Percentiles rank a stretch among this genome's conserved stretches.
These are phyloP conservation scores for Chlamydomonas incerta DNA, from an alignment of 139 green algal genomes.

Conservation along the genomic window DNA sequence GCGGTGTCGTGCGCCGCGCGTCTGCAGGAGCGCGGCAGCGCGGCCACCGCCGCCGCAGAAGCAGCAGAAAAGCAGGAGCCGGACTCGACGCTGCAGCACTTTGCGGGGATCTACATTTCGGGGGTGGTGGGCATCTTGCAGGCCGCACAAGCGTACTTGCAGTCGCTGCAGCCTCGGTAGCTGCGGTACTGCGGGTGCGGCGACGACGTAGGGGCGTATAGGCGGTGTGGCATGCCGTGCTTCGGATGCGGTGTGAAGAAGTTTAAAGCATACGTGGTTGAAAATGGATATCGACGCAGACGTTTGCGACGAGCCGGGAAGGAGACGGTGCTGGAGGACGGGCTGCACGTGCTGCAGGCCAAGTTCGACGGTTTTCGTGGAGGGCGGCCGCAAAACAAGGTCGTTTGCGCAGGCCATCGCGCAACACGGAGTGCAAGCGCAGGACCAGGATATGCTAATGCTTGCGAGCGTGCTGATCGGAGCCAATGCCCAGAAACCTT, in stretches of 20 bases:
- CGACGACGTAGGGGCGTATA: neutral
- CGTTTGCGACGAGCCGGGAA: neutral
- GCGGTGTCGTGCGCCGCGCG: neutral
- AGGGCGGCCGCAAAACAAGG: no score
- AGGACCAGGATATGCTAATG: no score
- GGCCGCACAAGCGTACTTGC: neutral
- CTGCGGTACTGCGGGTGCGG: neutral
- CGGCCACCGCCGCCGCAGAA: neutral
- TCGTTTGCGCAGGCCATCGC: no score
- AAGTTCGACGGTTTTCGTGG: neutral
- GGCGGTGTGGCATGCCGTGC: neutral
- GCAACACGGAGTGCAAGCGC: no score
- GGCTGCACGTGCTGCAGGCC: neutral
- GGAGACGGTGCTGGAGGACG: neutral
- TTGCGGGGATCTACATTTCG: conserved; percentile 7
- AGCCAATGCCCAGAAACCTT: no score
- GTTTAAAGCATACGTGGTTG: no score
- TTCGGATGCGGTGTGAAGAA: no score
- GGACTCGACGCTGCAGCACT: neutral
- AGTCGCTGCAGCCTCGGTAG: no score
- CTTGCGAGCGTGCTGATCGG: no score
- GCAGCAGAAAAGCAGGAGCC: neutral
- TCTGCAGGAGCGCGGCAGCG: neutral
- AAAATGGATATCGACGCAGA: no score
- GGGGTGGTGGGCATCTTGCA: neutral